phyloP scores from a whole-genome alignment of 768 basidiomycete genomes.

The Rhizopogon vinicolor region DNA sequence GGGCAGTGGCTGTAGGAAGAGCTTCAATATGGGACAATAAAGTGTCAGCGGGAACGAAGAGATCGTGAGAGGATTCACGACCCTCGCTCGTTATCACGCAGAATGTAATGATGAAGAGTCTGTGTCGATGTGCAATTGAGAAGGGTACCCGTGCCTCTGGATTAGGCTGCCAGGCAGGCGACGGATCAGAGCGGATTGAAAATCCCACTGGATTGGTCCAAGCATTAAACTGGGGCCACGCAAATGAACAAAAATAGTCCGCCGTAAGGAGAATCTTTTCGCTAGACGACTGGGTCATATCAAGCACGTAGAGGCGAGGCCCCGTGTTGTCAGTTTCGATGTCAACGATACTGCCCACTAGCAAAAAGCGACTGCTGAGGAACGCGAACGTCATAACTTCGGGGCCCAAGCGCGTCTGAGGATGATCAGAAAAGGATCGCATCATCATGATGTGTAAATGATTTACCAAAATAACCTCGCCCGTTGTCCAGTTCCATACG shows the following conservation, averaged over 20 bases:
- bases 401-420: constrained; percentile 23
- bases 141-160: constrained; percentile 39
- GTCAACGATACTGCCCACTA: constrained; percentile 28
- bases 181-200: constrained; percentile 50
- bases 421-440: neutral
- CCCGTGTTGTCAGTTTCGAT: constrained; percentile 15
- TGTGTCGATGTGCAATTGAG: constrained; percentile 33
- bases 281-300: constrained; percentile 30
- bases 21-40: constrained; percentile 23
- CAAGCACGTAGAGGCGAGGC: constrained; percentile 33
- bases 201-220: constrained; percentile 27
- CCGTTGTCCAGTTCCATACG: constrained; percentile 68
- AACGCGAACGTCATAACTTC: constrained; percentile 39
- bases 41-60: constrained; percentile 40
- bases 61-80: constrained; percentile 26
- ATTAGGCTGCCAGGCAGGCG: constrained; percentile 40
- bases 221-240: constrained; percentile 33
- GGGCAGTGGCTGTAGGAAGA: constrained; percentile 10
- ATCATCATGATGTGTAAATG: too few relatives aligned
- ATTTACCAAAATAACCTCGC: constrained; percentile 45
- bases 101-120: constrained; percentile 44
- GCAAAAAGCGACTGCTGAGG: constrained; percentile 34
- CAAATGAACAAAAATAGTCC: constrained; percentile 33
- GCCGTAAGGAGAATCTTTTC: constrained; percentile 25
- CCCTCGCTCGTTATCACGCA: constrained; percentile 28